phyloP scores from a whole-genome alignment of 768 basidiomycete species.

The Mycena rebaudengoi region DNA sequence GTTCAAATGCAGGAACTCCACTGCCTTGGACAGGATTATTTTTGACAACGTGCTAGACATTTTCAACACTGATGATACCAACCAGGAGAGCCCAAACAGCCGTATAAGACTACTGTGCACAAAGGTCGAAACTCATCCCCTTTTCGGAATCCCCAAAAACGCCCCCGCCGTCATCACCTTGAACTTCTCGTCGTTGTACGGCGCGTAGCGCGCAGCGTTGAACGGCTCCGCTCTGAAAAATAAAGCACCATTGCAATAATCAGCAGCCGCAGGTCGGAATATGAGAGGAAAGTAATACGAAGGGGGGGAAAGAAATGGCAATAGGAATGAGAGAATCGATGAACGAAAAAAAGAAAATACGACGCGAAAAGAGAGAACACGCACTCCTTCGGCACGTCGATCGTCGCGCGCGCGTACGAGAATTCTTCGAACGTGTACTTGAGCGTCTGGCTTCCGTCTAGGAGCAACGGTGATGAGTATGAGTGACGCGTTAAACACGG shows the following conservation, averaged over 20 bases:
- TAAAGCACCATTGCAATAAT: background rate
- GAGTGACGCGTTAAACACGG: background rate
- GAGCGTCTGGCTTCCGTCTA: slow-evolving; percentile 64
- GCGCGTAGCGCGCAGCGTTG: slow-evolving; percentile 57
- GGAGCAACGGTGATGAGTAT: background rate
- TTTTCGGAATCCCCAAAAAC: slow-evolving; percentile 32
- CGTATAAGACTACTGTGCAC: too few relatives aligned
- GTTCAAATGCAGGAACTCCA: too few relatives aligned
- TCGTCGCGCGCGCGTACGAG: too few relatives aligned
- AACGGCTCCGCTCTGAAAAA: slow-evolving; percentile 50
- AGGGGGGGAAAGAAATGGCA: too few relatives aligned
- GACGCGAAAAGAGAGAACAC: slow-evolving; percentile 27
- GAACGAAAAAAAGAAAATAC: too few relatives aligned
- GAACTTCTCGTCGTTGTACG: slow-evolving; percentile 52
- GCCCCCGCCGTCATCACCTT: slow-evolving; percentile 37
- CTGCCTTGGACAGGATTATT: too few relatives aligned
- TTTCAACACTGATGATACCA: too few relatives aligned
- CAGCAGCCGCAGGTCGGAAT: too few relatives aligned
- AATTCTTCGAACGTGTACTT: slow-evolving; percentile 66
- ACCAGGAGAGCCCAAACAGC: too few relatives aligned
- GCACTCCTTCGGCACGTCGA: slow-evolving; percentile 62
- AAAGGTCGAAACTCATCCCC: background rate
- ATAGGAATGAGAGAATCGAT: too few relatives aligned
- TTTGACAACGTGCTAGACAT: too few relatives aligned
- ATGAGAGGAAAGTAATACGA: too few relatives aligned